phyloP scores from a whole-genome alignment of 2,329 filamentous ascomycete genomes.

The Hymenoscyphus scutula region DNA sequence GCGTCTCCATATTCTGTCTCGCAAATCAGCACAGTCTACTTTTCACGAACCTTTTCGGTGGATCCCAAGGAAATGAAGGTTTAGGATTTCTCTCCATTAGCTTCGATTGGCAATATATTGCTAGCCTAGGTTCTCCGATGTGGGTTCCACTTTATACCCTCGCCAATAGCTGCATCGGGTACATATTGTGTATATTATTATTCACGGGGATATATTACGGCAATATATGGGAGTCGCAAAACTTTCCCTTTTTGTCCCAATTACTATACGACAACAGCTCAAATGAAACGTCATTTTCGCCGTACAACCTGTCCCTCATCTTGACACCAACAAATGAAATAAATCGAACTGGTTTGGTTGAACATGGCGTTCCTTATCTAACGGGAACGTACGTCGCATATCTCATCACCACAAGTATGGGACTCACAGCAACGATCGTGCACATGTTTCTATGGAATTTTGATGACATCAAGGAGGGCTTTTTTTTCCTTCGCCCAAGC shows the following conservation, averaged over 20 bases:
- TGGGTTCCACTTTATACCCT: slow-evolving; percentile 38
- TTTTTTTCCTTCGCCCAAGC: slow-evolving; percentile 19
- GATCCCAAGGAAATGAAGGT: slow-evolving; percentile 45
- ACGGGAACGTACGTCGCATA: slow-evolving; percentile 41
- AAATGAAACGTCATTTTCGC: slow-evolving; percentile 37
- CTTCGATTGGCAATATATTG: slow-evolving; percentile 46
- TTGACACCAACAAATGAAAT: slow-evolving; percentile 40
- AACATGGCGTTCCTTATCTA: slow-evolving; percentile 43
- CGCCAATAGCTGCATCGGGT: slow-evolving; percentile 32
- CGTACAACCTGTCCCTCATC: slow-evolving; percentile 44
- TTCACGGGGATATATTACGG: slow-evolving; percentile 42
- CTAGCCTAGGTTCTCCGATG: slow-evolving; percentile 24
- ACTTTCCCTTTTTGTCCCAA: slow-evolving; percentile 44
- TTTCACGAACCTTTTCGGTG: slow-evolving; percentile 49
- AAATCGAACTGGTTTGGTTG: slow-evolving; percentile 37
- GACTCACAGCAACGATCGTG: slow-evolving; percentile 45
- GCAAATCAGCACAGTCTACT: slow-evolving; percentile 39
- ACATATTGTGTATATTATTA: slow-evolving; percentile 32
- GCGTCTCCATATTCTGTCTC: slow-evolving; percentile 45
- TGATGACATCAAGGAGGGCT: slow-evolving; percentile 40
- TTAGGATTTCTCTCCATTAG: slow-evolving; percentile 41
- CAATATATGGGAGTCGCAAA: slow-evolving; percentile 40
- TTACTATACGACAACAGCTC: slow-evolving; percentile 39
- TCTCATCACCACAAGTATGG: slow-evolving; percentile 46
- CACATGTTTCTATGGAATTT: slow-evolving; percentile 44